Base-by-base conservation (phyloP, 192 early-diverging fungal genomes). In the Geranomyces variabilis region DNA sequence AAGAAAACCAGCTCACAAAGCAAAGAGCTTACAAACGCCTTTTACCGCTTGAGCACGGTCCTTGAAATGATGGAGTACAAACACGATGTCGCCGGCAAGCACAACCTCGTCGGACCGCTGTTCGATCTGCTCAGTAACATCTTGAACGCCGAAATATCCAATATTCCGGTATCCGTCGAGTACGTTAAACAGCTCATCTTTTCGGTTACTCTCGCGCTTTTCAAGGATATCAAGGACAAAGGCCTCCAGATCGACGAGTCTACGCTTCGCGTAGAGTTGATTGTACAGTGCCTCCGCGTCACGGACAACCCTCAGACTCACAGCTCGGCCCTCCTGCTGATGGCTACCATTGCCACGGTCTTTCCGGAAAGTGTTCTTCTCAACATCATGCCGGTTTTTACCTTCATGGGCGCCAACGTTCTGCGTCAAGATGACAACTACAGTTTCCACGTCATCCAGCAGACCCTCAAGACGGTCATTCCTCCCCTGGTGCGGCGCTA, bases 371-470 rank as follows among this genome's bases (percentile, higher is more conserved):
- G 82, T 58, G 96, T 99, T 5, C 81, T 99, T 24, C 84, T 93
- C 67, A 93, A 94, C 78, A 91, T 95, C 58, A 97, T 99, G 91
- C 94, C 95, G 22, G 89, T 97, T 28, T 99, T 99, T 73, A 99
- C 94, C 14, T 97, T 97, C 74, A 96, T 99, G 96, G 96, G 96
- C 19, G 93, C 92, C 48, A 97, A 93, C 66, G 91, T 94, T 0
- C 69, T 99, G 67, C 88, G 91, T n/a, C 94, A 94, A 77, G 96
- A 99, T 78, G 96, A 99, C 77, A 90, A 92, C 73, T 99, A 94
- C 84, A 93, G 89, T 72, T 96, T 96, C 89, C 90, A 92, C 56
- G 94, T 97, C 6, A 97, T 99, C 68, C 90, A 93, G 64, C 89
- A 81, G 71, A 69, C 66, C 90, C 74, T 97, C 44, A 89, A 90